A percentile compares a stretch with the other conserved stretches of the same genome.
phyloP scores from a whole-genome alignment of 176 grass and related monocot genomes.

The Stipa capillata region DNA sequence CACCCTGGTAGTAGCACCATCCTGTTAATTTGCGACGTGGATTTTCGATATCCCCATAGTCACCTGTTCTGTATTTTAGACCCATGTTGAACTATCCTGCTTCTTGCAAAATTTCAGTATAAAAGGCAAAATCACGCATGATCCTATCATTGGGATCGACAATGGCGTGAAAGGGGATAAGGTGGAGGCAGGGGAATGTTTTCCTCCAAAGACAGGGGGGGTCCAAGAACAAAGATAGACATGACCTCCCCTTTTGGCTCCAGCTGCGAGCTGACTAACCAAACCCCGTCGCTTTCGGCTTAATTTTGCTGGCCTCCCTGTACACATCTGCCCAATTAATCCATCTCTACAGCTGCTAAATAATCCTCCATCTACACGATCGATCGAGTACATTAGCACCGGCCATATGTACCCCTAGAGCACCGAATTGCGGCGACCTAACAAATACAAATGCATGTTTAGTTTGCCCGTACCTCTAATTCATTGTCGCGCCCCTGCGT shows the following conservation, averaged over 20 bases:
- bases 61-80: neutral
- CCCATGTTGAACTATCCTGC: neutral
- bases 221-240: slow-evolving; percentile 1
- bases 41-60: neutral
- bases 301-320: neutral
- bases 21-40: neutral
- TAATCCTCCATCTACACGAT: neutral
- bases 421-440: no score
- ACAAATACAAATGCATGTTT: no score
- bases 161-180: slow-evolving; percentile 4
- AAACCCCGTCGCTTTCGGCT: slow-evolving; percentile 17
- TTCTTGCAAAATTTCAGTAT: neutral
- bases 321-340: neutral
- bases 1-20: neutral
- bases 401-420: no score
- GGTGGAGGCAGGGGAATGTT: slow-evolving; percentile 16
- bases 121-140: neutral
- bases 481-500: no score
- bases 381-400: no score
- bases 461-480: no score
- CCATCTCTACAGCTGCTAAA: neutral
- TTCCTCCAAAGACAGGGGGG: neutral
- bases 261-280: slow-evolving; percentile 2
- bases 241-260: slow-evolving; percentile 10
- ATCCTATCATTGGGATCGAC: slow-evolving; percentile 17